Evolutionary conservation across 2,329 filamentous ascomycete genomes (phyloP), one percentile per base, ranked within the genome.

Genomic region (Neonectria punicea): DNA sequence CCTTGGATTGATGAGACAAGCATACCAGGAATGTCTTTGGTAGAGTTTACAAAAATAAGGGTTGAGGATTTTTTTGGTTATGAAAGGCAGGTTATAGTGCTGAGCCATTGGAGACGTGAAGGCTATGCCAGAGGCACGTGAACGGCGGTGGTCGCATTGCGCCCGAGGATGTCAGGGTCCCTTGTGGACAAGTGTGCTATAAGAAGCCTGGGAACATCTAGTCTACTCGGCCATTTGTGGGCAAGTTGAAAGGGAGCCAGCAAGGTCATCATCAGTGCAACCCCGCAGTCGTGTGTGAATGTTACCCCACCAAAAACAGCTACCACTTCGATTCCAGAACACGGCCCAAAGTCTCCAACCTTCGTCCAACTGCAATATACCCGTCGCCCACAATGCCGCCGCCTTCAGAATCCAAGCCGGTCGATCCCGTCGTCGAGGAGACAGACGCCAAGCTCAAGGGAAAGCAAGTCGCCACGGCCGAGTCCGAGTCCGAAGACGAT

Each of bases 331-430:
- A 47, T 30, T 61, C 49, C 6, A 41, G 50, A 32, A 53, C 20
- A 53, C 41, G 49, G 50, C 36, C 47, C 20, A 50, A 50, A 50
- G 47, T 50, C 34, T 41, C 43, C 44, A 58, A 54, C 49, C 32
- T 43, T 43, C 25, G 54, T 46, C 56, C 60, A 67, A 63, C 64
- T 46, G 16, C 55, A 16, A 46, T 63, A 57, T 67, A 41, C 36
- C 53, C 59, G 20, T 34, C 63, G 36, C 61, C 61, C 61, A 70
- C 63, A 34, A 85, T 85, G 82, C 82, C 86, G 73, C 82, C 86
- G 72, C 76, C 83, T 51, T 85, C 91, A 77, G 86, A 90, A 76
- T 90, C 89, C 49, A 92, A 91, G 74, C 82, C 85, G 61, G 82
- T 85, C 66, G 88, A 90, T 66, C 80, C 83, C 68, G 78, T 80